Base-by-base conservation (phyloP, 495 filamentous ascomycete genomes). In the Amphirosellinia nigrospora region DNA sequence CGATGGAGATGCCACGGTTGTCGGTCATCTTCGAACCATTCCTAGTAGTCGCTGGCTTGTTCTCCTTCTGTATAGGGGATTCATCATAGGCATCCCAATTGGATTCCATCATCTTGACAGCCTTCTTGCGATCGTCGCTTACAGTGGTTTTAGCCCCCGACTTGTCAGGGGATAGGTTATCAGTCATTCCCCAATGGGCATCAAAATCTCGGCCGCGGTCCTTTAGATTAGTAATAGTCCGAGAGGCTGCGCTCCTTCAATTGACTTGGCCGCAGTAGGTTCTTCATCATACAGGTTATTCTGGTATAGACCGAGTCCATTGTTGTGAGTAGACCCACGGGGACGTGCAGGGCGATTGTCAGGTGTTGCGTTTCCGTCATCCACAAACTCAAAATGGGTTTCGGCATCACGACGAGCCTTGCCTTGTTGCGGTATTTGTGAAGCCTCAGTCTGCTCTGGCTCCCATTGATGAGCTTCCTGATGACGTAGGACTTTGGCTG, bases 391-490 rank as follows among this genome's bases (percentile, higher is more conserved):
- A 72, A 97, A 97, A 80, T 98, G 93, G 0, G 89, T 81, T 72
- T 93, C 89, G 16, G 91, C 88, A 68, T 97, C 92, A 28, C 88
- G 91, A 52, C 95, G 93, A 16, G 91, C 83, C 71, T 94, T 90
- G 62, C 88, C 81, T 30, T 87, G 83, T 0, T 84, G 78, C 41
- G 87, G 86, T 41, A 80, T 81, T 36, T 84, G 85, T 6, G 90
- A 89, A 19, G 85, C 86, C 52, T 91, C 85, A 65, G 91, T 89
- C 53, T 90, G 84, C 36, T 91, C 93, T 71, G 84, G 88, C 80
- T 89, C 91, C 78, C 90, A 97, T 75, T 94, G 89, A 56, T 88
- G 86, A 34, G 84, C 84, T 67, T 89, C 85, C 36, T 86, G 83
- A 13, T 84, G 81, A 23, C 83, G 81, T 68, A 88, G 73, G 4